Base-by-base conservation (phyloP, 768 basidiomycete species). In the Mycena rebaudengoi region DNA sequence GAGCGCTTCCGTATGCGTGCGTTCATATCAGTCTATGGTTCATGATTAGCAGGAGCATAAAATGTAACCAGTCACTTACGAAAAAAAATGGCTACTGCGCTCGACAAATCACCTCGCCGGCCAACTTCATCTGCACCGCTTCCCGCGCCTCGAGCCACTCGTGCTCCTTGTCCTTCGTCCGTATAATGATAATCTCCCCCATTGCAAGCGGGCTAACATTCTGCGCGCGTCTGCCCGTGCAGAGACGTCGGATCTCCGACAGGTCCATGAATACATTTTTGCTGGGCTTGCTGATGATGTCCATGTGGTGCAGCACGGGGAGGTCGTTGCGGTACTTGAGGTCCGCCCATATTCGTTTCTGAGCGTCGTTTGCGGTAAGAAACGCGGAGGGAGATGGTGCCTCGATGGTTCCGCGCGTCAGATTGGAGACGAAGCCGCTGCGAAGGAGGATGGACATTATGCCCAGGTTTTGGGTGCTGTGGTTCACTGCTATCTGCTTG, bases 101-200 rank as follows among this genome's bases (percentile, higher is more conserved):
- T 66, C 95, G 82, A 76, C 95, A 95, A 20, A 98, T 80, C 7
- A 98, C 88, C 78, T 99, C 97, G 6, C 97, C 97, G 3, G 87
- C 81, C 8, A 96, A 65, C 51, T 87, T 88, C 72, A 94, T 73
- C 75, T 88, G 82, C 71, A 97, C 76, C 6, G 97, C 97, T 76
- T 99, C 96, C 75, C 96, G 83, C 7, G 95, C 96, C 75, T 99
- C 97, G 70, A 98, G 68, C 89, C 93, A 98, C 72, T 91, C 89
- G 64, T 91, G 80, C 73, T 91, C 88, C 78, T 79, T 86, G 70
- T 82, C 84, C 68, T 82, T 83, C 50, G 91, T 95, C 76, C 81
- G 85, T 18, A 99, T 88, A 11, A 99, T 86, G 21, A 93, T 92
- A 67, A 99, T 87, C 80, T 99, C 98, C 18, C 98, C 96, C 83